Evolutionary conservation across 441 rosid species (phyloP), one percentile per base, ranked within the genome.

Genomic region (Brassica balearica): DNA sequence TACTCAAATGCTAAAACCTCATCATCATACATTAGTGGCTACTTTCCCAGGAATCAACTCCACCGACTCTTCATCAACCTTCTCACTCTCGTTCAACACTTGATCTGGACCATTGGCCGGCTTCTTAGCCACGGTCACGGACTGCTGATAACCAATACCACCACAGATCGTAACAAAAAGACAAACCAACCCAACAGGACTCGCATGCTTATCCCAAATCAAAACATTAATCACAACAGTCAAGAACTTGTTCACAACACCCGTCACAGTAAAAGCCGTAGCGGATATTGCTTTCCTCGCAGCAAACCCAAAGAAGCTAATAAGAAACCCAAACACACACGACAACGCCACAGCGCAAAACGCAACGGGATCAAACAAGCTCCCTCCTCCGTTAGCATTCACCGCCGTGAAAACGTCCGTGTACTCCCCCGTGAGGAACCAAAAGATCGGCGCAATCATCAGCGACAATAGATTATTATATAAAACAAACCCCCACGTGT

Each of bases 131-230:
- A 82, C 82, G 46, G 89, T 87, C n/a, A 92, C 99, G 2, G 97
- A 93, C 83, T 93, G 99, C 86, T 95, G 99, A 85, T 93, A 95
- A 75, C 88, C 86, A 84, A 95, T 88, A 1, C 98, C 99, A 65
- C 98, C 97, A 8, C 86, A 69, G 63, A 95, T 87, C 0, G 97
- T 93, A 77, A 93, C 75, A 58, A 94, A 88, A 27, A 95, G 95
- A 86, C 96, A 92, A 74, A 92, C 80, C 84, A 93, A 84, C 51
- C 99, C 99, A 76, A 93, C 78, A 0, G 97, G 92, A 83, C 84
- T 89, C 0, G 98, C 99, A 67, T 95, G 99, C 81, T 95, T 95
- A 81, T 93, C 99, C 99, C 99, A 95, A 53, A 95, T 93, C 80
- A 88, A 6, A 65, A 95, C 97, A 86, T 95, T 93, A 82, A 95